Evolutionary conservation across 2,329 filamentous ascomycete species (phyloP).

Genomic region (Diaporthe destruens): DNA sequence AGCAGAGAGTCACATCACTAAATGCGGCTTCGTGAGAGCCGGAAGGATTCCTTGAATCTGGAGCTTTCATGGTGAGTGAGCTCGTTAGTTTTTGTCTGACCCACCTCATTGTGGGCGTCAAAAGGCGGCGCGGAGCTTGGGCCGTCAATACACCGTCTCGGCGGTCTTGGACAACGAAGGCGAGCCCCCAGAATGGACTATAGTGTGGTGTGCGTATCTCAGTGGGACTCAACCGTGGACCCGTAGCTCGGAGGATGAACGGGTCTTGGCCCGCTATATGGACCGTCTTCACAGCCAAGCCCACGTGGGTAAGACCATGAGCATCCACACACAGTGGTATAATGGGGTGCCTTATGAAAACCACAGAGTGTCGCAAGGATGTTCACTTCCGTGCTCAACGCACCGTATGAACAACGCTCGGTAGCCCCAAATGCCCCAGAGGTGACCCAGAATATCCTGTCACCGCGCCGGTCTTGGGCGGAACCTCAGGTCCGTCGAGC

Average conservation of each 20-base stretch:
- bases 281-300: background rate
- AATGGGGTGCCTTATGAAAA: background rate
- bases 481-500: conserved; percentile 28
- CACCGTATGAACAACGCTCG: background rate
- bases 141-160: background rate
- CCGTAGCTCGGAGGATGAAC: background rate
- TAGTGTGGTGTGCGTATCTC: background rate
- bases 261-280: background rate
- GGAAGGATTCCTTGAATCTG: conserved; percentile 6
- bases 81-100: conserved; percentile 36
- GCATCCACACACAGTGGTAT: background rate
- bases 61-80: conserved; percentile 4
- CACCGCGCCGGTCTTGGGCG: conserved; percentile 9
- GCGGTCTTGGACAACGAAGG: background rate
- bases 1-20: background rate
- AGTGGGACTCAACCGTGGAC: background rate
- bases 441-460: background rate
- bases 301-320: background rate
- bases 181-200: background rate
- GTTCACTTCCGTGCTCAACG: conserved; percentile 2
- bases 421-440: background rate
- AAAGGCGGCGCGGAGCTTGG: background rate
- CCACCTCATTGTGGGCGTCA: conserved; percentile 12
- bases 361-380: background rate
- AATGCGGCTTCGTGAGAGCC: background rate